These are phyloP conservation scores for Aspergillus eucalypticola DNA, from an alignment of 2,329 filamentous ascomycete genomes.

Conservation along the genomic window DNA sequence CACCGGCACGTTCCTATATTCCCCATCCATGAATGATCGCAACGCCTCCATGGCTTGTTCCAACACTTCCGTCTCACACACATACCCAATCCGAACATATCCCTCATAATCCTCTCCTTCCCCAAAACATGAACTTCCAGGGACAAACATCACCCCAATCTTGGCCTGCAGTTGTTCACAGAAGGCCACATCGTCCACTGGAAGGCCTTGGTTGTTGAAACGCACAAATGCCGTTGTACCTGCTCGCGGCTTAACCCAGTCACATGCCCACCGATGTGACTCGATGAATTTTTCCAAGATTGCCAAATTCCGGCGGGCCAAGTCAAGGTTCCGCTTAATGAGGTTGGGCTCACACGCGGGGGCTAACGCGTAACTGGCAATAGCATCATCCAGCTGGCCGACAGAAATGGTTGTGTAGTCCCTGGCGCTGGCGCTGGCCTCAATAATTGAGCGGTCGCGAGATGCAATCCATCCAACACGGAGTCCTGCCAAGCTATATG, in stretches of 20 bases:
- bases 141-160: slow-evolving; percentile 70
- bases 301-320: slow-evolving; percentile 68
- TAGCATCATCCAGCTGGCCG: slow-evolving; percentile 75
- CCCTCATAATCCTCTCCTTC: slow-evolving; percentile 64
- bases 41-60: slow-evolving; percentile 61
- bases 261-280: slow-evolving; percentile 54
- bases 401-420: slow-evolving; percentile 88
- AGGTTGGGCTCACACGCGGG: slow-evolving; percentile 64
- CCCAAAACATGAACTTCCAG: slow-evolving; percentile 72
- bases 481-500: slow-evolving; percentile 79
- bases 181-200: slow-evolving; percentile 69
- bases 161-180: slow-evolving; percentile 66
- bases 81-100: slow-evolving; percentile 74
- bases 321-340: slow-evolving; percentile 62
- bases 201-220: slow-evolving; percentile 58
- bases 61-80: slow-evolving; percentile 66
- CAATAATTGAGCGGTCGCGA: slow-evolving; percentile 62
- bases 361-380: slow-evolving; percentile 74
- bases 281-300: slow-evolving; percentile 64
- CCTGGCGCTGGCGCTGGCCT: slow-evolving; percentile 63
- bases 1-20: slow-evolving; percentile 50
- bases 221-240: slow-evolving; percentile 80
- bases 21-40: slow-evolving; percentile 54
- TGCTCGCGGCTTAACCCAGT: slow-evolving; percentile 73
- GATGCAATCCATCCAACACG: slow-evolving; percentile 81